A percentile compares a stretch with the other conserved stretches of the same genome.
These are phyloP conservation scores for Phalaenopsis aphrodite DNA, from an alignment of 106 monocot species.

Conservation along the genomic window DNA sequence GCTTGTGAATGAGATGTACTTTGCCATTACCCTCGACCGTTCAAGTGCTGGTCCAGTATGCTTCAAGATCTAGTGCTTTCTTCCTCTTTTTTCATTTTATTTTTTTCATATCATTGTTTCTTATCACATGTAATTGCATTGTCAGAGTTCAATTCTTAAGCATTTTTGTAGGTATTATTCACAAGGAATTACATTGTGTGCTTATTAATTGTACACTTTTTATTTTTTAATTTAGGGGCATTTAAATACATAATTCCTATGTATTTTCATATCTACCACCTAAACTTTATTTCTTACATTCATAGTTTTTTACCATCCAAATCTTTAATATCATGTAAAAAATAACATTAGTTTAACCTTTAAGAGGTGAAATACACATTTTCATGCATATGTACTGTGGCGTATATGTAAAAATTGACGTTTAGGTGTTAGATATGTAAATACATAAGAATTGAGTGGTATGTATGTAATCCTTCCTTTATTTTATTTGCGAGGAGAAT, in stretches of 20 bases:
- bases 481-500: background rate
- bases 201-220: background rate
- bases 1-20: conserved; percentile 98
- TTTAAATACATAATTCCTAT: too few species aligned
- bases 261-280: too few species aligned
- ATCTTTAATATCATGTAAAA: too few species aligned
- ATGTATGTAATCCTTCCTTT: too few species aligned
- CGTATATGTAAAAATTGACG: too few species aligned
- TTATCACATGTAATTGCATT: background rate
- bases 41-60: conserved; percentile 91
- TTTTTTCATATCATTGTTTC: background rate
- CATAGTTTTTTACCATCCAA: too few species aligned
- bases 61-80: background rate
- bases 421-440: too few species aligned
- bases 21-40: conserved; percentile 91
- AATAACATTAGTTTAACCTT: too few species aligned
- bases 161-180: background rate
- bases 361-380: too few species aligned
- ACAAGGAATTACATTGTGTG: background rate
- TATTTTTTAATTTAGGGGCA: background rate
- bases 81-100: background rate
- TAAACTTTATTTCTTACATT: too few species aligned
- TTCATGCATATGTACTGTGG: too few species aligned
- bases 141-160: background rate
- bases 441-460: too few species aligned